phyloP scores from a whole-genome alignment of 495 filamentous ascomycete genomes.

The Friedmanniomyces simplex region DNA sequence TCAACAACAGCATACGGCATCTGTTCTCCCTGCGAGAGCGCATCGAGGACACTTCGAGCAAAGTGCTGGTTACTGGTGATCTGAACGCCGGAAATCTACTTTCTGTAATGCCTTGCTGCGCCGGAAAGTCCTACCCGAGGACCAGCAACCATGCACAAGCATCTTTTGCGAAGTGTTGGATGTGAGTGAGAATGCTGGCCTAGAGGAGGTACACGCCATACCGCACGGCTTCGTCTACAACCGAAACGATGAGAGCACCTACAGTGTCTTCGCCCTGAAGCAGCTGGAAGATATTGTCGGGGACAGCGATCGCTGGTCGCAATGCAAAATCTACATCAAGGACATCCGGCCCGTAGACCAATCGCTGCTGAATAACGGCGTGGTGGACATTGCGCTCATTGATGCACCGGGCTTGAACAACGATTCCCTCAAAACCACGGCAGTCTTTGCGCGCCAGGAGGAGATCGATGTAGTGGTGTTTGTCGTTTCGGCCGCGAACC shows the following conservation, averaged over 20 bases:
- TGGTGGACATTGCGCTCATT: conserved; percentile 95
- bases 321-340: conserved; percentile 95
- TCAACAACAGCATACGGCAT: conserved; percentile 84
- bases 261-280: conserved; percentile 66
- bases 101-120: conserved; percentile 94
- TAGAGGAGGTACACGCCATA: conserved; percentile 94
- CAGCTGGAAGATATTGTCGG: conserved; percentile 82
- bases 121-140: conserved; percentile 86
- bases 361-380: conserved; percentile 90
- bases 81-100: conserved; percentile 96
- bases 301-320: conserved; percentile 75
- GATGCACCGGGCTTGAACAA: conserved; percentile 93
- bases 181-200: conserved; percentile 72
- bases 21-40: conserved; percentile 75
- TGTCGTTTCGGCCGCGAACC: conserved; percentile 92
- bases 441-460: conserved; percentile 91
- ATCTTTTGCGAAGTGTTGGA: conserved; percentile 98
- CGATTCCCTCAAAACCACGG: conserved; percentile 92
- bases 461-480: conserved; percentile 99
- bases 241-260: conserved; percentile 85
- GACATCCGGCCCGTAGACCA: conserved; percentile 86
- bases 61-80: conserved; percentile 95
- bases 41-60: conserved; percentile 95
- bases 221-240: conserved; percentile 58
- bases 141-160: conserved; percentile 96